Evolutionary conservation across 371 early-diverging fungal genomes (phyloP).

Genomic region (Rhizomucor pusillus): DNA sequence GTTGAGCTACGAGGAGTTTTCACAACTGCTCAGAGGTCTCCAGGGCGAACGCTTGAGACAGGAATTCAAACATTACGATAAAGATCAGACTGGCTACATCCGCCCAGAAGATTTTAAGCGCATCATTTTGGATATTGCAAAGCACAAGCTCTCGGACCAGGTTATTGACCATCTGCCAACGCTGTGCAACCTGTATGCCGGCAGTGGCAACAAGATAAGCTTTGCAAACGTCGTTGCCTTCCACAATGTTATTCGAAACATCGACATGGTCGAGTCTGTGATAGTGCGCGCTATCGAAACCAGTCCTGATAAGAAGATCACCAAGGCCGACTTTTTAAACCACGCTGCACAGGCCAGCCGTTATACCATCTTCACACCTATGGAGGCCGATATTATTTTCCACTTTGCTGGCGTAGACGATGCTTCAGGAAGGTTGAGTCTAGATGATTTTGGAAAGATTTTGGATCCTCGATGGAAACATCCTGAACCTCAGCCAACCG

Average conservation of each 20-base stretch:
- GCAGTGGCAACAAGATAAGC: slow-evolving; percentile 53
- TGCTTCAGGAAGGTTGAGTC: slow-evolving; percentile 47
- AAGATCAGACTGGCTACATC: slow-evolving; percentile 65
- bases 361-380: slow-evolving; percentile 73
- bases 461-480: slow-evolving; percentile 66
- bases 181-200: slow-evolving; percentile 55
- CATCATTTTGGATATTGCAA: slow-evolving; percentile 65
- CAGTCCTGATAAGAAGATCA: slow-evolving; percentile 57
- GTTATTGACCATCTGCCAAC: slow-evolving; percentile 73
- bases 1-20: slow-evolving; percentile 74
- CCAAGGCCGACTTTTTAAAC: slow-evolving; percentile 60
- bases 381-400: slow-evolving; percentile 84
- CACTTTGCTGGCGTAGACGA: slow-evolving; percentile 69
- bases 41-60: slow-evolving; percentile 79
- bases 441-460: slow-evolving; percentile 62
- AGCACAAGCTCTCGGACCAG: slow-evolving; percentile 69
- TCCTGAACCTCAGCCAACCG: slow-evolving; percentile 16
- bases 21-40: slow-evolving; percentile 77
- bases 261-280: slow-evolving; percentile 71
- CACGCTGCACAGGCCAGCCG: slow-evolving; percentile 59
- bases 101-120: slow-evolving; percentile 62
- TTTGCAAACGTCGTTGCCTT: slow-evolving; percentile 69
- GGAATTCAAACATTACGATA: slow-evolving; percentile 76
- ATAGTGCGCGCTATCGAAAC: slow-evolving; percentile 55
- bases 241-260: slow-evolving; percentile 72